Percentiles rank a stretch among this genome's conserved stretches.
Evolutionary conservation across 176 grass and related monocot species (phyloP).

Genomic region (Zea mays): Zm-B73-REFERENCE-NAM-5.0 NC_050100.1:12969501-12970000

Average conservation of each 20-base stretch:
- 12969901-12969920: not conserved
- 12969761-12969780: slow-evolving; percentile 96
- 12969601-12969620: slow-evolving; percentile 96
- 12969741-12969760: slow-evolving; percentile 93
- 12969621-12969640: slow-evolving; percentile 95
- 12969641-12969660: slow-evolving; percentile 67
- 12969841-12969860: slow-evolving; percentile 47
- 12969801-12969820: slow-evolving; percentile 90
- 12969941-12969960: not conserved
- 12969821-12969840: slow-evolving; percentile 83
- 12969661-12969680: slow-evolving; percentile 34
- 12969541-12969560: not conserved
- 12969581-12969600: slow-evolving; percentile 57
- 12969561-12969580: not conserved
- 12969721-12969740: slow-evolving; percentile 98
- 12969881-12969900: not conserved
- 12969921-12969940: slow-evolving; percentile 5
- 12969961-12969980: not conserved
- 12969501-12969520: not conserved
- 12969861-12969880: slow-evolving; percentile 31
- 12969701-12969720: slow-evolving; percentile 14
- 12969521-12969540: slow-evolving; percentile 22
- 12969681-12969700: slow-evolving; percentile 27
- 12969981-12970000: not conserved
- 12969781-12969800: slow-evolving; percentile 94